Conservation (phyloP, 2,329 filamentous ascomycete genomes). For the Dryadomyces sulphureus region DNA sequence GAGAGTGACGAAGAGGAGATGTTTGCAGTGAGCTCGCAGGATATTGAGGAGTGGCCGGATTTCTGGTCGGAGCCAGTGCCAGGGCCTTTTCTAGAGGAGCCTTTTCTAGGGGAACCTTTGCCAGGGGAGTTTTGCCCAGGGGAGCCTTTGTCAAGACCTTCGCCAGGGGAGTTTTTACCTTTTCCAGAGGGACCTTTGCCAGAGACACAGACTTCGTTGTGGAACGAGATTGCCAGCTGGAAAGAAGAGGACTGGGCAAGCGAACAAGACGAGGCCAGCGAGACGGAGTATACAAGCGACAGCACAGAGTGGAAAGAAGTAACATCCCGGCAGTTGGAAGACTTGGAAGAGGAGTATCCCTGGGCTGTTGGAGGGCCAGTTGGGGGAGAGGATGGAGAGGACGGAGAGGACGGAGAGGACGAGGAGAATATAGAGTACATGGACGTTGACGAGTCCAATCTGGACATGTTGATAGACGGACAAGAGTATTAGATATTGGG, state of each 20-base stretch:
- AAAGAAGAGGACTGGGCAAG: background rate
- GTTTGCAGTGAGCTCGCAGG: conserved; percentile 2
- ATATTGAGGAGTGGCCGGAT: conserved; percentile 7
- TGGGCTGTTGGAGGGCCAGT: background rate
- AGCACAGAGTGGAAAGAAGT: conserved; percentile 4
- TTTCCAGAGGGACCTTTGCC: too few species aligned
- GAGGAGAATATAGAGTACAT: background rate
- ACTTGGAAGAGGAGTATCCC: background rate
- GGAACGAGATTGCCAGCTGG: background rate
- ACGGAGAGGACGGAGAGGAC: conserved; percentile 1
- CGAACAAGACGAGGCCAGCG: background rate
- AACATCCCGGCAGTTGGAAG: conserved; percentile 4
- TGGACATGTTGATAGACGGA: conserved; percentile 1
- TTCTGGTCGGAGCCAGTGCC: background rate
- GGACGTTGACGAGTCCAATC: conserved; percentile 1
- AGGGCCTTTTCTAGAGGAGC: too few species aligned
- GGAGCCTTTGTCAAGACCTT: too few species aligned
- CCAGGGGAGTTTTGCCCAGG: too few species aligned
- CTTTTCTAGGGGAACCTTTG: too few species aligned
- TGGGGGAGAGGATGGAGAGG: background rate
- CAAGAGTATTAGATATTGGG: background rate
- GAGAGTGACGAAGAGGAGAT: background rate
- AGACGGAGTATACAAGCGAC: too few species aligned
- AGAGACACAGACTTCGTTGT: too few species aligned
- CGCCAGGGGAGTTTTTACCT: too few species aligned